A percentile compares a stretch with the other conserved stretches of the same genome.
These are phyloP conservation scores for Meira nashicola DNA, from an alignment of 1,284 basidiomycete species.

Conservation along the genomic window DNA sequence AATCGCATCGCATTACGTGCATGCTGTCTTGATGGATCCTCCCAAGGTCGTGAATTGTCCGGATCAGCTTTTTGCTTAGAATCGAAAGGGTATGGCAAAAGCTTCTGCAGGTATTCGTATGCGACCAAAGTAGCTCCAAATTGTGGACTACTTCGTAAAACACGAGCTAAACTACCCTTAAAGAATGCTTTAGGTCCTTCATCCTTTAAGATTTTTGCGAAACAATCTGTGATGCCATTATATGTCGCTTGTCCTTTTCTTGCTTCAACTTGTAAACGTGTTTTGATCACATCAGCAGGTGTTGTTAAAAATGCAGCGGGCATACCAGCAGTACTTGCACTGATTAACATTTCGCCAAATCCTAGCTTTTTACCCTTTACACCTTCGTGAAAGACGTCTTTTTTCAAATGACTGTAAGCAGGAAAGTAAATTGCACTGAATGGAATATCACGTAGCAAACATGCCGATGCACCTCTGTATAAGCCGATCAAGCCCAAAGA, in stretches of 20 bases:
- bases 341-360: constrained; percentile 80
- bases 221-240: constrained; percentile 83
- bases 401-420: constrained; percentile 66
- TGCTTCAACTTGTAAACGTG: constrained; percentile 93
- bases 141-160: constrained; percentile 66
- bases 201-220: constrained; percentile 74
- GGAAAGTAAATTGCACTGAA: constrained; percentile 60
- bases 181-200: constrained; percentile 85
- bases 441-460: constrained; percentile 81
- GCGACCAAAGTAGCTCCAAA: constrained; percentile 89
- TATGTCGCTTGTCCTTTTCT: constrained; percentile 87
- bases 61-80: constrained; percentile 3
- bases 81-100: constrained; percentile 27
- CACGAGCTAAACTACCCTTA: constrained; percentile 89
- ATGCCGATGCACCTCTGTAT: constrained; percentile 84
- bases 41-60: constrained; percentile 17
- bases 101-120: constrained; percentile 66
- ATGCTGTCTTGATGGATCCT: constrained; percentile 24
- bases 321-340: constrained; percentile 80
- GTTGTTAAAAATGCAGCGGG: constrained; percentile 64
- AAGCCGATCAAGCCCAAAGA: constrained; percentile 86
- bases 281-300: constrained; percentile 87
- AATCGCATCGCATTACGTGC: constrained; percentile 17
- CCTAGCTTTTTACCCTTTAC: constrained; percentile 85
- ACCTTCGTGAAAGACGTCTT: constrained; percentile 92